Base-by-base conservation (phyloP, 2,329 filamentous ascomycete genomes). In the Xylaria sp. region DNA sequence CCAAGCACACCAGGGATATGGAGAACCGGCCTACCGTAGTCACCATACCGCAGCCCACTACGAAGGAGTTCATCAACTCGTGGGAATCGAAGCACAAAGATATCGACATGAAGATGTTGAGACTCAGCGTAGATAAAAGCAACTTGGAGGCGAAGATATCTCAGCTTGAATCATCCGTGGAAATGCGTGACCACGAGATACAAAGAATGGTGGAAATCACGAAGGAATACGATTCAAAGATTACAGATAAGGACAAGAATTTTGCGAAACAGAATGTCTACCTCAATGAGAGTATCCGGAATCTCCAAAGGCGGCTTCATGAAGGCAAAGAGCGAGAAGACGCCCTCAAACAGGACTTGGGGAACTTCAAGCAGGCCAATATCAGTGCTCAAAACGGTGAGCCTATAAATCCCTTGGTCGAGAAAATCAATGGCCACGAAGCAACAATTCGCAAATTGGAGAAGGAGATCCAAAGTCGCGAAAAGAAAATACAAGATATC, bases 11-110 rank as follows among this genome's bases (percentile, higher is more conserved):
- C 1, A 77, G 79, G n/a, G 75, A 80, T 63, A 78, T 85, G 28
- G 85, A 87, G 75, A 72, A 72, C 23, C 78, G 78, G 20, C 86
- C 86, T 10, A 85, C 79, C 4, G 76, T 78, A 9, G 60, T 78
- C 6, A 70, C 75, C n/a, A 65, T 79, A 59, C 72, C 75, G 6
- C 63, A 73, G 42, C 76, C 77, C 2, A 26, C 56, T 2, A 58
- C 42, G 31, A 73, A 72, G 20, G 62, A 66, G 15, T 38, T 68
- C 6, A 59, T 72, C 11, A 73, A 63, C 13, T 65, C 72, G 11
- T 77, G 75, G 73, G 75, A 78, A 26, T 60, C 59, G 38, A 72
- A 66, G 48, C 69, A 71, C 53, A 58, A 71, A 15, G 71, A 70
- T 15, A 28, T 74, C n/a, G 70, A 75, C 9, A 9, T 36, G 0